These are phyloP conservation scores for Penicillium digitatum DNA, from an alignment of 2,329 filamentous ascomycete species.

Conservation along the genomic window DNA sequence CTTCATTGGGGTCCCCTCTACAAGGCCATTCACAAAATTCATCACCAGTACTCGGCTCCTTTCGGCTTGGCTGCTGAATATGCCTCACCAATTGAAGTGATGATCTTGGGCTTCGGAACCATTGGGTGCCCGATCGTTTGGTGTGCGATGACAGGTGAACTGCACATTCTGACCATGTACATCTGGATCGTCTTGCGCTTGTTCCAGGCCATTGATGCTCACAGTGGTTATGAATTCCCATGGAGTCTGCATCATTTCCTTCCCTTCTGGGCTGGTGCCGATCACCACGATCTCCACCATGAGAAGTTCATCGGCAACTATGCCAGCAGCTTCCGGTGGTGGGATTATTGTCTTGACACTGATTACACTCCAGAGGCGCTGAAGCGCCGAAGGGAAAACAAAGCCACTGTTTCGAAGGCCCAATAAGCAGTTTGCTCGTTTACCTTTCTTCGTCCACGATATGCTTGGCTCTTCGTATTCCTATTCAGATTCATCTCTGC, in stretches of 20 bases:
- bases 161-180: conserved; percentile 98
- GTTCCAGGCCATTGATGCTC: conserved; percentile 96
- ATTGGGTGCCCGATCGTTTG: conserved; percentile 79
- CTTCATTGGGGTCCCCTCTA: conserved; percentile 95
- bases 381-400: conserved; percentile 70
- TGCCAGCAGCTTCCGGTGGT: conserved; percentile 96
- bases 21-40: conserved; percentile 96
- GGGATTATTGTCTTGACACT: conserved; percentile 91
- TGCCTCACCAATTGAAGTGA: conserved; percentile 93
- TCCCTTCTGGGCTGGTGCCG: conserved; percentile 95
- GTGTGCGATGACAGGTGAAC: conserved; percentile 75
- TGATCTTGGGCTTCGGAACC: conserved; percentile 84
- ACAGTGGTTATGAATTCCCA: conserved; percentile 97
- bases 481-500: neutral
- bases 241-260: conserved; percentile 95
- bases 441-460: neutral
- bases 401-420: conserved; percentile 25
- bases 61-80: conserved; percentile 97
- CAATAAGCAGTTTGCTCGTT: conserved; percentile 16
- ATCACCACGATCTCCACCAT: conserved; percentile 96
- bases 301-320: conserved; percentile 99
- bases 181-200: conserved; percentile 88
- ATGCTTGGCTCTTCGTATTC: neutral
- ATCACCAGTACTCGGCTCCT: conserved; percentile 96
- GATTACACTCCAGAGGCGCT: conserved; percentile 85